Evolutionary conservation across 805 yeast genomes (phyloP).

Genomic region (Tetrapisispora pingtungensis): DNA sequence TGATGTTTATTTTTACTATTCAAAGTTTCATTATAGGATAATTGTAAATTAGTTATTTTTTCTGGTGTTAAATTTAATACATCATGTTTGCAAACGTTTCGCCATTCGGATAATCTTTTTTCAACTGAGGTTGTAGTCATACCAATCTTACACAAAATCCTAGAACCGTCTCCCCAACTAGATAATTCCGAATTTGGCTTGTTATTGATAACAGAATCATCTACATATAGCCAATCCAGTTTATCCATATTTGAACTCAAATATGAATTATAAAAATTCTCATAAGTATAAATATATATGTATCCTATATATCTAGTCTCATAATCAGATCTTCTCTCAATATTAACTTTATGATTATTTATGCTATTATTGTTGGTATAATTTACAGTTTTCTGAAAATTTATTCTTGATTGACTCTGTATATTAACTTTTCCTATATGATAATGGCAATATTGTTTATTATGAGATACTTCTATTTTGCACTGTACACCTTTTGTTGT

Average conservation of each 20-base stretch:
- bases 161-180: constrained; percentile 13
- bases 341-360: background rate
- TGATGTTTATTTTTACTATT: constrained; percentile 1
- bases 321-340: background rate
- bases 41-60: constrained; percentile 7
- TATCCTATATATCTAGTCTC: background rate
- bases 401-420: too few species aligned
- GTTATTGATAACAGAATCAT: background rate
- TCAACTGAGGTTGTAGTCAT: constrained; percentile 23
- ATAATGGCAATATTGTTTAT: background rate
- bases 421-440: background rate
- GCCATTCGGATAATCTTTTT: constrained; percentile 24
- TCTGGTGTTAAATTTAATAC: constrained; percentile 21
- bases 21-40: background rate
- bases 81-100: constrained; percentile 18
- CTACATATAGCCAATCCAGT: background rate
- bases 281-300: constrained; percentile 4
- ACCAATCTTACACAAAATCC: constrained; percentile 24
- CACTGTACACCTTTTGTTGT: background rate
- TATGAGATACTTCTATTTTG: background rate
- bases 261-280: constrained; percentile 4
- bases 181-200: background rate
- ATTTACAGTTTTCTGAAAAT: too few species aligned
- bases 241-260: background rate
- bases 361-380: background rate